phyloP scores from a whole-genome alignment of 768 basidiomycete genomes.

The Chalciporus pseudorubinellus region DNA sequence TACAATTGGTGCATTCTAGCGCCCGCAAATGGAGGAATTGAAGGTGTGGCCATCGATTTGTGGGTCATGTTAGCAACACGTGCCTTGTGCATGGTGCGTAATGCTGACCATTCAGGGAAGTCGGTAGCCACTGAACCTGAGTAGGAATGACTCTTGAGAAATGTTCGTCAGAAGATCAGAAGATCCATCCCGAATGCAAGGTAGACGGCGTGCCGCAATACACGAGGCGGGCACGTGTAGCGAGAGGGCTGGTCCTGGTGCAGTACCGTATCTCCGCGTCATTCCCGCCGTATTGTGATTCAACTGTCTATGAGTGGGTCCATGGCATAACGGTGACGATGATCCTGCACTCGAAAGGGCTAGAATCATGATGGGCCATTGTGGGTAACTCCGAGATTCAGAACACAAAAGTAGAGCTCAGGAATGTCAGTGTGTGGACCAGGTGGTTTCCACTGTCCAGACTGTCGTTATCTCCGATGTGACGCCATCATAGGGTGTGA shows the following conservation, averaged over 20 bases:
- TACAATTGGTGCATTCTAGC: constrained; percentile 9
- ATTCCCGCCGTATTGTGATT: no score
- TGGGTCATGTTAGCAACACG: constrained; percentile 24
- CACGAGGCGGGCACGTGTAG: constrained; percentile 19
- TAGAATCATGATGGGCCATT: no score
- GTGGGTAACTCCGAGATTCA: no score
- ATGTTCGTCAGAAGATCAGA: constrained; percentile 13
- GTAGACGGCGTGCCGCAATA: constrained; percentile 17
- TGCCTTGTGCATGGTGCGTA: constrained; percentile 21
- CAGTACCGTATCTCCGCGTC: neutral
- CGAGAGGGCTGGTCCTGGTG: neutral
- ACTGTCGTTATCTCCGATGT: no score
- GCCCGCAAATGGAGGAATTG: constrained; percentile 8
- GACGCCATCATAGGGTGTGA: no score
- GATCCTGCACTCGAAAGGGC: no score
- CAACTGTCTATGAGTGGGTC: no score
- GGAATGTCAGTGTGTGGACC: no score
- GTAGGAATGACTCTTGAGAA: constrained; percentile 7
- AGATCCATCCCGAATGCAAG: constrained; percentile 10
- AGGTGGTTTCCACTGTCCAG: no score
- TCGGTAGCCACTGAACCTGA: constrained; percentile 1
- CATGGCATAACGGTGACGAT: no score
- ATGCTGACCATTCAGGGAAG: constrained; percentile 15
- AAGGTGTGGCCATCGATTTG: constrained; percentile 2
- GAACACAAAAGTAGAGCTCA: no score